These are phyloP conservation scores for Neurospora sp. DNA, from an alignment of 495 filamentous ascomycete species.

Conservation along the genomic window DNA sequence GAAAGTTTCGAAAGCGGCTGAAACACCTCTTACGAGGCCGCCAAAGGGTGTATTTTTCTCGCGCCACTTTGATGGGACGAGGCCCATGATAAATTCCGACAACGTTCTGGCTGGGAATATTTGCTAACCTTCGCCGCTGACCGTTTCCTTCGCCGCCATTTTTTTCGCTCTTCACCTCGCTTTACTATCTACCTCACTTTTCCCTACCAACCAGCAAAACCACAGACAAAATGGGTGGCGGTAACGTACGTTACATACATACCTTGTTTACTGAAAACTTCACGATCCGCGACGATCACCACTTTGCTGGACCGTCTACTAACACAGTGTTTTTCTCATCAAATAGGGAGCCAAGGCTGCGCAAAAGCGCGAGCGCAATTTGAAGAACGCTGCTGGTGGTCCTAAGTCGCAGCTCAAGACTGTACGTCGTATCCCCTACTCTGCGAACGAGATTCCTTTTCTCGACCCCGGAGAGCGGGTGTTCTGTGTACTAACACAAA, in stretches of 20 bases:
- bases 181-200: not conserved
- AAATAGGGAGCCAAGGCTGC: constrained; percentile 45
- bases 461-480: not conserved
- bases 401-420: constrained; percentile 47
- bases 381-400: constrained; percentile 38
- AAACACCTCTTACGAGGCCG: not conserved
- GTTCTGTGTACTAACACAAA: not conserved
- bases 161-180: not conserved
- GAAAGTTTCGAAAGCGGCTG: not conserved
- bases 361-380: constrained; percentile 48
- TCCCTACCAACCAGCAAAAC: not conserved
- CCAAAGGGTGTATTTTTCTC: not conserved
- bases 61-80: not conserved
- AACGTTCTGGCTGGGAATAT: not conserved
- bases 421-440: constrained; percentile 20
- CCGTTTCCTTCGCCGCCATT: not conserved
- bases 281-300: not conserved
- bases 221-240: constrained; percentile 34
- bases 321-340: not conserved
- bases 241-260: constrained; percentile 34
- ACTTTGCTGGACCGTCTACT: not conserved
- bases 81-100: not conserved
- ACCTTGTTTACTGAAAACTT: not conserved
- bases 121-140: not conserved
- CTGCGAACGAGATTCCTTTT: not conserved